Evolutionary conservation across 108 stramenopile species (phyloP).

Genomic region (Bacterosira constricta): DNA sequence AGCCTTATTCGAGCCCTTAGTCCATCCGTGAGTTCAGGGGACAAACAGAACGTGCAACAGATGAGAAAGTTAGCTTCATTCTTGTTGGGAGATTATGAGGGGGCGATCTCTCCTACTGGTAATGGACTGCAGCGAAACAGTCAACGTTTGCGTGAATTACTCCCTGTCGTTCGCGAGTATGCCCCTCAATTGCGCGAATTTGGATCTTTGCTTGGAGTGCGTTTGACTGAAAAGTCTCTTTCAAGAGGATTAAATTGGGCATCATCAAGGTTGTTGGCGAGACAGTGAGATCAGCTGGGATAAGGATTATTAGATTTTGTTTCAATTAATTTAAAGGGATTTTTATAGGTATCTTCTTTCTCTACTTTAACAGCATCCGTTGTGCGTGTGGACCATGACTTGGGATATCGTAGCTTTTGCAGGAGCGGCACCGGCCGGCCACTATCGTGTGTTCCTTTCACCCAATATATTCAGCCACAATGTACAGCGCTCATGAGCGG

Average conservation of each 20-base stretch:
- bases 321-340: too few species aligned
- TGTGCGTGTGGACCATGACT: too few species aligned
- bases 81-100: constrained; percentile 77
- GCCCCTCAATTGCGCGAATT: constrained; percentile 75
- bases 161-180: constrained; percentile 81
- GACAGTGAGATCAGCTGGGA: too few species aligned
- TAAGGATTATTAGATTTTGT: too few species aligned
- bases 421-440: too few species aligned
- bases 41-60: constrained; percentile 74
- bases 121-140: constrained; percentile 30
- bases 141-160: constrained; percentile 57
- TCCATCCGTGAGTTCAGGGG: constrained; percentile 63
- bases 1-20: constrained; percentile 71
- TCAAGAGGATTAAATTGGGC: constrained; percentile 79
- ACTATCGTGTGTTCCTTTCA: too few species aligned
- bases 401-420: too few species aligned
- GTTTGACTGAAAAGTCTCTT: constrained; percentile 72
- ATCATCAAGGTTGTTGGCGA: constrained; percentile 31
- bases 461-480: too few species aligned
- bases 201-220: constrained; percentile 63
- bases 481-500: too few species aligned
- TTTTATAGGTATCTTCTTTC: too few species aligned
- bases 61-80: constrained; percentile 80
- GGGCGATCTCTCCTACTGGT: constrained; percentile 40
- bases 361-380: too few species aligned